These are phyloP conservation scores for Alisma plantagoaquatica DNA, from an alignment of 106 monocot genomes.

Conservation along the genomic window DNA sequence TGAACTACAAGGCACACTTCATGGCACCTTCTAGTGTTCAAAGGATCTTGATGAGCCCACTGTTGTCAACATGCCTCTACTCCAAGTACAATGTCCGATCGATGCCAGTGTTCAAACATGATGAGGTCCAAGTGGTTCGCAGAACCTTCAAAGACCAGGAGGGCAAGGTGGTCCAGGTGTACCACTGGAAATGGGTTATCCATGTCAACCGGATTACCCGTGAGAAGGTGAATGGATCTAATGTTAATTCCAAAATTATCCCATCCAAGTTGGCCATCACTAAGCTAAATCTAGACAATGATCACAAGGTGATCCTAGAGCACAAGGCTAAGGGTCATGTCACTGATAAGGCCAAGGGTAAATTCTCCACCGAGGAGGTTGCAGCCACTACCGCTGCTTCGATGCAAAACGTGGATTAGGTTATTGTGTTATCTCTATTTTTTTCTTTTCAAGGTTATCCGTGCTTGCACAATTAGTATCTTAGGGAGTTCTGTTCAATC, in stretches of 20 bases:
- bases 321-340: constrained; percentile 1
- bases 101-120: background rate
- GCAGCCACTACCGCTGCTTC: constrained; percentile 10
- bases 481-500: no score
- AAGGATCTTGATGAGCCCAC: no score
- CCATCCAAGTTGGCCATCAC: constrained; percentile 44
- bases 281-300: constrained; percentile 51
- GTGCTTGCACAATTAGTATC: no score
- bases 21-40: no score
- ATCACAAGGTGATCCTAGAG: constrained; percentile 17
- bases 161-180: constrained; percentile 49
- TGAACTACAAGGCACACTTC: no score
- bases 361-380: constrained; percentile 45
- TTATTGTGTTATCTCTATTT: no score
- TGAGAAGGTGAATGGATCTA: constrained; percentile 50
- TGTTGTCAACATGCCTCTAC: constrained; percentile 17
- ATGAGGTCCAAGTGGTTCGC: constrained; percentile 48
- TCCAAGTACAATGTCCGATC: constrained; percentile 19
- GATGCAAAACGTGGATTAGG: constrained; percentile 36
- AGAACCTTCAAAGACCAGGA: constrained; percentile 43
- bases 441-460: no score
- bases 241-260: constrained; percentile 36
- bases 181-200: constrained; percentile 47
- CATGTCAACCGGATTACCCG: constrained; percentile 43
- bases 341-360: constrained; percentile 36